Base-by-base conservation (phyloP, 331 rosid genomes). In the Spiraea crenata region DNA sequence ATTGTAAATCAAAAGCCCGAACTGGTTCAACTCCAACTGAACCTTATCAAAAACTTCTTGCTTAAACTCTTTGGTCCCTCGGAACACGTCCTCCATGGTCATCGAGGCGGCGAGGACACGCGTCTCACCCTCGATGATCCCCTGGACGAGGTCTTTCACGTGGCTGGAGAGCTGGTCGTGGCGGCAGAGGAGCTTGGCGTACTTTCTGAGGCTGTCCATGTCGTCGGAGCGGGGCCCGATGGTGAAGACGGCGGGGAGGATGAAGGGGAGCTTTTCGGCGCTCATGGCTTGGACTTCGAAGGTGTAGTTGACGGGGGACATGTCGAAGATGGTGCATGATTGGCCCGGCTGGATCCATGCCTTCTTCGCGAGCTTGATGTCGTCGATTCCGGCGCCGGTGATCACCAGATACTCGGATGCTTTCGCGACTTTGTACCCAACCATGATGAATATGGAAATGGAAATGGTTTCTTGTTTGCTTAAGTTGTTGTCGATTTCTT, bases 81-180 rank as follows among this genome's bases (percentile, higher is more conserved):
- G 79, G 75, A 90, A 90, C 3, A 90, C 63, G 65, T 82, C 88
- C 8, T 90, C 90, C 96, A 90, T 86, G 10, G 92, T 85, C 92
- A 90, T 82, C 31, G 39, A 79, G 14, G 80, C 80, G 1, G 69
- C 57, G 4, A 80, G 83, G 34, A 75, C 83, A 31, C 74, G 70
- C 3, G 77, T 70, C 70, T 80, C 80, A 0, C 83, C 77, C 70
- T 80, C 80, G 4, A 74, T 80, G 59, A 80, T 63, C 1, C 83
- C 83, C 42, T 80, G 61, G 5, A 74, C 77, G 2, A 80, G 80
- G 11, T 65, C 74, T 6, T 60, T 66, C 10, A 74, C 77, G 3
- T 79, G 70, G 58, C 38, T 63, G 7, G 80, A 80, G 46, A 50
- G 47, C 73, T 57, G 74, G 40, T 51, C 80, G 3, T 66, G 76